Conservation (phyloP, 1,139 yeast species). For the Pichia sp. region DNA sequence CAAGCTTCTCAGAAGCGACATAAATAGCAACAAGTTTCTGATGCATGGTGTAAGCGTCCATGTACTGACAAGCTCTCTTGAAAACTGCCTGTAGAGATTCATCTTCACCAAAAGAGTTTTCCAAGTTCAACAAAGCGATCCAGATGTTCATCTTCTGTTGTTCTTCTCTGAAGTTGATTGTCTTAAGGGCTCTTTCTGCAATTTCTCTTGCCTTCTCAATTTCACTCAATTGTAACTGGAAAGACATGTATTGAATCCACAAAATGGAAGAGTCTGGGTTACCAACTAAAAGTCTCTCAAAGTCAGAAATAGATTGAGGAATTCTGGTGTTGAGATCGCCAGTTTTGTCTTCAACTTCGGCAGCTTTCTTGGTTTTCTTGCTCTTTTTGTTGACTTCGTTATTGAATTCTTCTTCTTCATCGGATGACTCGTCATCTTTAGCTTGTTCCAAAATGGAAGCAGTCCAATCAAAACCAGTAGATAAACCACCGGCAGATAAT, state of each 20-base stretch:
- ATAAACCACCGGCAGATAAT: constrained; percentile 27
- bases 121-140: constrained; percentile 93
- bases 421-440: constrained; percentile 45
- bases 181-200: constrained; percentile 86
- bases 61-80: constrained; percentile 78
- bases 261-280: constrained; percentile 88
- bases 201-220: constrained; percentile 90
- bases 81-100: constrained; percentile 76
- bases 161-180: constrained; percentile 88
- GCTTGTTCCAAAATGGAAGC: constrained; percentile 82
- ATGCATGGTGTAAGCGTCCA: constrained; percentile 82
- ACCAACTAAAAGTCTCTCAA: constrained; percentile 84
- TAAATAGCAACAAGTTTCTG: constrained; percentile 72
- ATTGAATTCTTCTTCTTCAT: constrained; percentile 49
- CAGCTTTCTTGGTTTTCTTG: constrained; percentile 34
- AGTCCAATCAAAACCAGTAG: constrained; percentile 82
- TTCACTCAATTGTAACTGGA: constrained; percentile 91
- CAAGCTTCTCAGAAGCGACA: constrained; percentile 62
- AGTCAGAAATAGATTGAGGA: constrained; percentile 87
- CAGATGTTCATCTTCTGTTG: constrained; percentile 89
- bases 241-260: constrained; percentile 99
- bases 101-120: constrained; percentile 83
- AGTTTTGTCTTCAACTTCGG: constrained; percentile 68
- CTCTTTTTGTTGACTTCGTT: constrained; percentile 34
- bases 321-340: constrained; percentile 76